A percentile compares a stretch with the other conserved stretches of the same genome.
Evolutionary conservation across 2,329 filamentous ascomycete genomes (phyloP).

Genomic region (Colletotrichum sp.): DNA sequence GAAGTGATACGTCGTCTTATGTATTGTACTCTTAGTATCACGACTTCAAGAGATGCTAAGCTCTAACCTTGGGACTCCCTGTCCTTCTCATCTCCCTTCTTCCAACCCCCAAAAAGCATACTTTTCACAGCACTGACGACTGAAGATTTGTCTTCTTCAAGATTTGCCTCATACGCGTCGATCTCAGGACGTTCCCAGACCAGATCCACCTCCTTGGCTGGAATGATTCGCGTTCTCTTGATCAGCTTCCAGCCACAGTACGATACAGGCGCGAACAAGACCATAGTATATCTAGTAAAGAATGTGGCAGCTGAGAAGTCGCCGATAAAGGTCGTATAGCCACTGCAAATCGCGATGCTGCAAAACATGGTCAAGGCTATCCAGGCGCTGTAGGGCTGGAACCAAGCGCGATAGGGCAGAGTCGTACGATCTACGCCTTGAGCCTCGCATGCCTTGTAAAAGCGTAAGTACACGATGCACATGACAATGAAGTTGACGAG

Average conservation of each 20-base stretch:
- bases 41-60: background rate
- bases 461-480: conserved; percentile 64
- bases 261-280: conserved; percentile 64
- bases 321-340: conserved; percentile 63
- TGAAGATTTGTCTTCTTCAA: background rate
- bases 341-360: conserved; percentile 64
- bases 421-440: conserved; percentile 60
- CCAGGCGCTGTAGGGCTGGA: conserved; percentile 66
- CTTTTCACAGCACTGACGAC: background rate
- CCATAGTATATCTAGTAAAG: conserved; percentile 67
- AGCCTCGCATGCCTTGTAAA: conserved; percentile 58
- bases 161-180: conserved; percentile 57
- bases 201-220: conserved; percentile 60
- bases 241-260: conserved; percentile 62
- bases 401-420: conserved; percentile 70
- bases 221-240: conserved; percentile 61
- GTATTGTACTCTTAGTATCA: background rate
- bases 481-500: background rate
- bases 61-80: background rate
- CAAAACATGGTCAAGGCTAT: conserved; percentile 63
- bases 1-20: background rate
- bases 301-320: conserved; percentile 66
- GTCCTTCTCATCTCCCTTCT: background rate
- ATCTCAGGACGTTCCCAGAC: conserved; percentile 63
- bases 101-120: background rate